Conservation (phyloP, 176 grass and related monocot genomes). For the Oryza australiensis region DNA sequence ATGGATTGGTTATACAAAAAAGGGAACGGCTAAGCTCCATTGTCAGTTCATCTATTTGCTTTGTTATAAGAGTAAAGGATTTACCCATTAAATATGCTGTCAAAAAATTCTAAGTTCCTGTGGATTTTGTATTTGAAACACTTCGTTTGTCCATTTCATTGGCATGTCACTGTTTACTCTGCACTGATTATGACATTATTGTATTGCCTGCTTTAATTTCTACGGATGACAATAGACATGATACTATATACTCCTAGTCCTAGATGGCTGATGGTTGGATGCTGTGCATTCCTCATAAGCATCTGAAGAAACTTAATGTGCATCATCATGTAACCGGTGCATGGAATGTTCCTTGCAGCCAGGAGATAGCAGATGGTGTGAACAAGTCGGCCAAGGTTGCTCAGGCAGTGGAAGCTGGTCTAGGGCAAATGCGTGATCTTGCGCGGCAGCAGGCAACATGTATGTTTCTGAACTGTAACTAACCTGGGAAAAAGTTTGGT, state of each 20-base stretch:
- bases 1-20: neutral
- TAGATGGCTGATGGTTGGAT: neutral
- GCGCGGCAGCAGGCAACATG: conserved; percentile 58
- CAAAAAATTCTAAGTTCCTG: neutral
- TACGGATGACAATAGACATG: neutral
- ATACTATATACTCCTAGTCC: neutral
- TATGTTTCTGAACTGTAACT: conserved; percentile 32
- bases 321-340: neutral
- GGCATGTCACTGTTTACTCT: neutral
- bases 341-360: conserved; percentile 49
- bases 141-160: neutral
- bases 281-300: neutral
- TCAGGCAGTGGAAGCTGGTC: conserved; percentile 59
- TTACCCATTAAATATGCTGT: neutral
- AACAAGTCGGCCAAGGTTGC: conserved; percentile 73
- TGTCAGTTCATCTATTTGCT: conserved; percentile 8
- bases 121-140: neutral
- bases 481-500: neutral
- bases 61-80: neutral
- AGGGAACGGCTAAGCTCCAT: neutral
- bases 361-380: conserved; percentile 65
- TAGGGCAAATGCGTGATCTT: conserved; percentile 63
- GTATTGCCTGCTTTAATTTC: neutral
- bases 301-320: neutral
- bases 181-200: conserved; percentile 2